Percentiles rank a stretch among this genome's conserved stretches.
phyloP scores from a whole-genome alignment of 352 stramenopile genomes.

The Phytophthora vignae region DNA sequence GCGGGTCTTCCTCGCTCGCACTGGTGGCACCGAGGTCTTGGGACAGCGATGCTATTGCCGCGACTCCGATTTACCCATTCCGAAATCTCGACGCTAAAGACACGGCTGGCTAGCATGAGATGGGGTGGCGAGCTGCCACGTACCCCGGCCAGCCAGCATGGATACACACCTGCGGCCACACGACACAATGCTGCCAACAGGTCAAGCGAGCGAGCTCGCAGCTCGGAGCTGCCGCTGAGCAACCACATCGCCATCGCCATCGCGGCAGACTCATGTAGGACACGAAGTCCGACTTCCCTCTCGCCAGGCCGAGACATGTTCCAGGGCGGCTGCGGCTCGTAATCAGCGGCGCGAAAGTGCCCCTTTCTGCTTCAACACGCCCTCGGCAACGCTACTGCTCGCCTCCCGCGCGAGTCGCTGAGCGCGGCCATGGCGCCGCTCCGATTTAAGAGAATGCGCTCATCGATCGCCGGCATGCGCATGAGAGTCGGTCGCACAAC shows the following conservation, averaged over 20 bases:
- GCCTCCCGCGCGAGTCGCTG: neutral
- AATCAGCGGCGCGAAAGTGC: constrained; percentile 6
- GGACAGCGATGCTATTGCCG: constrained; percentile 3
- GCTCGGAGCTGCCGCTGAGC: neutral
- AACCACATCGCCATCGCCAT: neutral
- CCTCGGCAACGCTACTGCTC: neutral
- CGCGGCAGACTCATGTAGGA: neutral
- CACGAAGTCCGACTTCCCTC: constrained; percentile 2
- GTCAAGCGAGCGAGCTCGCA: neutral
- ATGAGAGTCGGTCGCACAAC: neutral
- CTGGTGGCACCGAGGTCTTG: neutral
- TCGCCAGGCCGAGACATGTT: constrained; percentile 8
- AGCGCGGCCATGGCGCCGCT: neutral
- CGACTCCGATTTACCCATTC: constrained; percentile 1
- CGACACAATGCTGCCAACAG: too few relatives aligned
- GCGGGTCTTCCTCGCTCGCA: neutral
- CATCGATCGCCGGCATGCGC: neutral
- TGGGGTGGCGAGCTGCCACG: constrained; percentile 9
- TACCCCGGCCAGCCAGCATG: neutral
- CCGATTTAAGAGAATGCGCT: neutral
- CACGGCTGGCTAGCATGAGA: constrained; percentile 15
- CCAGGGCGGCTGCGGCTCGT: constrained; percentile 1
- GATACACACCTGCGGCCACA: neutral
- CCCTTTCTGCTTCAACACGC: too few relatives aligned
- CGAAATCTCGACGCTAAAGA: constrained; percentile 12